These are phyloP conservation scores for Aspergillus sergii DNA, from an alignment of 2,329 filamentous ascomycete genomes.

Conservation along the genomic window DNA sequence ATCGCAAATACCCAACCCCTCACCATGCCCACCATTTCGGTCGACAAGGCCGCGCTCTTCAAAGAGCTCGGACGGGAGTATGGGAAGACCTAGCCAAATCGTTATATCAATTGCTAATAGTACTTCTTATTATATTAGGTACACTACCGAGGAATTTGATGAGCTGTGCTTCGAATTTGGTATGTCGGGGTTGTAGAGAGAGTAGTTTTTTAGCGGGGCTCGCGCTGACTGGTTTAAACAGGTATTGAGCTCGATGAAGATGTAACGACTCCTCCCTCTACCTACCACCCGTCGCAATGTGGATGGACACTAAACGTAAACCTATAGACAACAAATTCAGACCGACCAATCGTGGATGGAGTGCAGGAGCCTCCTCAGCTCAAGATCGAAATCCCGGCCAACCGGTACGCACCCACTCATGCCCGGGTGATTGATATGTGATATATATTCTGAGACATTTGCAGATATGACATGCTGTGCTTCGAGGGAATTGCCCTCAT, in stretches of 20 bases:
- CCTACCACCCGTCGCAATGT: neutral
- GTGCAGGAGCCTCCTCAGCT: slow-evolving; percentile 87
- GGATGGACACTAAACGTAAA: neutral
- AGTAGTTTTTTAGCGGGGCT: slow-evolving; percentile 25
- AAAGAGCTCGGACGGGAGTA: slow-evolving; percentile 88
- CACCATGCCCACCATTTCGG: slow-evolving; percentile 92
- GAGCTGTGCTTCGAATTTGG: slow-evolving; percentile 98
- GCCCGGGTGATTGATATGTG: neutral
- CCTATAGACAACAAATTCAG: slow-evolving; percentile 68
- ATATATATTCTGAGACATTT: slow-evolving; percentile 25
- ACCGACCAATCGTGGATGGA: slow-evolving; percentile 73
- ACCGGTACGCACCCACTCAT: slow-evolving; percentile 64
- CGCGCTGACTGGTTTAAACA: slow-evolving; percentile 38
- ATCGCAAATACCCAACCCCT: slow-evolving; percentile 30
- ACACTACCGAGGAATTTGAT: slow-evolving; percentile 93
- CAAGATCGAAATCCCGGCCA: slow-evolving; percentile 97
- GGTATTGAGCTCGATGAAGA: slow-evolving; percentile 96
- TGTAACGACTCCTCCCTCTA: slow-evolving; percentile 36
- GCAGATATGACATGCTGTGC: slow-evolving; percentile 83
- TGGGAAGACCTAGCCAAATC: slow-evolving; percentile 29
- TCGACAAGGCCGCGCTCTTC: slow-evolving; percentile 95
- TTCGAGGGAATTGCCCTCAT: slow-evolving; percentile 96
- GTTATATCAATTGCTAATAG: slow-evolving; percentile 17
- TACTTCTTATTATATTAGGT: slow-evolving; percentile 52
- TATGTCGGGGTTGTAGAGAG: slow-evolving; percentile 31